phyloP scores from a whole-genome alignment of 257 asterid genomes.

The Primulina tabacum region DNA sequence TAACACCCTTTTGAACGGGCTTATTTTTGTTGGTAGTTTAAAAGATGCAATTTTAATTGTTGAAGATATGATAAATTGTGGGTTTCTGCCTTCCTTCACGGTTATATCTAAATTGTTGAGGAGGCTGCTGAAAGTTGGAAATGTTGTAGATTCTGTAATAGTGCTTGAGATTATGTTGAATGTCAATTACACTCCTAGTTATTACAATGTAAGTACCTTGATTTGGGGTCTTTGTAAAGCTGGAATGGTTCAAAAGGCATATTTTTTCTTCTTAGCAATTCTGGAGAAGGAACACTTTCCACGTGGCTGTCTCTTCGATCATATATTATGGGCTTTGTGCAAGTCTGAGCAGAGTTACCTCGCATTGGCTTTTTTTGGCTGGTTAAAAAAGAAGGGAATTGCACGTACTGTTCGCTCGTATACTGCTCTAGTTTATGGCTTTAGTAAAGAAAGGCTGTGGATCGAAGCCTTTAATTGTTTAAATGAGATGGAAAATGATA shows the following conservation, averaged over 20 bases:
- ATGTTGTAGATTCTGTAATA: constrained; percentile 32
- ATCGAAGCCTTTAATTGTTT: constrained; percentile 41
- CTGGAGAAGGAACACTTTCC: constrained; percentile 30
- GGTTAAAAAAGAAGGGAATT: constrained; percentile 20
- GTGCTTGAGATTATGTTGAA: constrained; percentile 44
- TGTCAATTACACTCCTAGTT: constrained; percentile 33
- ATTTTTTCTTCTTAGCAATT: constrained; percentile 28
- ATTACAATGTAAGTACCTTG: constrained; percentile 31
- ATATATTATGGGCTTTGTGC: constrained; percentile 55
- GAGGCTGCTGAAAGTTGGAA: constrained; percentile 35
- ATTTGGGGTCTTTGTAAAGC: constrained; percentile 43
- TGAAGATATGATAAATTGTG: constrained; percentile 45
- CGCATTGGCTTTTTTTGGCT: constrained; percentile 9
- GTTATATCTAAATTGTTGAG: constrained; percentile 42
- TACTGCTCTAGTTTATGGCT: constrained; percentile 57
- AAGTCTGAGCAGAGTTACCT: constrained; percentile 30
- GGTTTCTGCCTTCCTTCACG: constrained; percentile 44
- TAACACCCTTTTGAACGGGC: constrained; percentile 46
- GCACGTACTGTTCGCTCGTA: constrained; percentile 39
- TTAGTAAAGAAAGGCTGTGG: constrained; percentile 47
- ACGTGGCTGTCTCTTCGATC: constrained; percentile 37
- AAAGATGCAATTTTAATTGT: constrained; percentile 41
- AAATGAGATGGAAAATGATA: constrained; percentile 41
- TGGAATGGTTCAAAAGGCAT: constrained; percentile 43
- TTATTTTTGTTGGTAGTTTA: constrained; percentile 34